phyloP scores from a whole-genome alignment of 306 rosid species.

The Parietaria judaica region DNA sequence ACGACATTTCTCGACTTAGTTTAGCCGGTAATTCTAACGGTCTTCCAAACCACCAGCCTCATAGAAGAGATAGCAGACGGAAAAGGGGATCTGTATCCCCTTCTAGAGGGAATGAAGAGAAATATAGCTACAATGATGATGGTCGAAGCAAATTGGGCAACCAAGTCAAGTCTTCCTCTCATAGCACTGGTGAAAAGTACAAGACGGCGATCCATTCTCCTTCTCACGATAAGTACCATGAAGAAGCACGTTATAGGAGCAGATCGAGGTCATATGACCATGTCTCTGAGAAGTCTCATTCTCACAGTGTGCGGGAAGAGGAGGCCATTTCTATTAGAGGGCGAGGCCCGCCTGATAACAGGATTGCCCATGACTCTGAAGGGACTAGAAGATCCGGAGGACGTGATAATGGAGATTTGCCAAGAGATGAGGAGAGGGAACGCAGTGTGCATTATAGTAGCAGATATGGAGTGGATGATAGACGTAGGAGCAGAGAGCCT shows the following conservation, averaged over 20 bases:
- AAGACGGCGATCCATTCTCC: too few species aligned
- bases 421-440: constrained; percentile 46
- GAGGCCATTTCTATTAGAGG: constrained; percentile 43
- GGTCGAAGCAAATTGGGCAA: constrained; percentile 24
- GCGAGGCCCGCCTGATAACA: constrained; percentile 29
- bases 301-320: constrained; percentile 53
- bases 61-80: constrained; percentile 28
- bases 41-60: constrained; percentile 27
- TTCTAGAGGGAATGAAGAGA: constrained; percentile 33
- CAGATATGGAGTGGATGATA: constrained; percentile 14
- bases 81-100: constrained; percentile 26
- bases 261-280: constrained; percentile 54
- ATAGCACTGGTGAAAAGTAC: constrained; percentile 46
- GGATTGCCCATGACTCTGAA: constrained; percentile 22
- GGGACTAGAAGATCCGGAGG: constrained; percentile 34
- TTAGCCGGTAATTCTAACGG: constrained; percentile 37
- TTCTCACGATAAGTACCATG: constrained; percentile 32
- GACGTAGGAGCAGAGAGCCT: constrained; percentile 25
- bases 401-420: constrained; percentile 21
- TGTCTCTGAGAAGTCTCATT: constrained; percentile 49
- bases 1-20: constrained; percentile 18
- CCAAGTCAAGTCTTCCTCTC: constrained; percentile 28
- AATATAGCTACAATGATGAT: constrained; percentile 24
- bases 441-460: constrained; percentile 17
- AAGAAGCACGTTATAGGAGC: constrained; percentile 28